Evolutionary conservation across 805 yeast species (phyloP).

Genomic region (Pichia pseudocactophila): DNA sequence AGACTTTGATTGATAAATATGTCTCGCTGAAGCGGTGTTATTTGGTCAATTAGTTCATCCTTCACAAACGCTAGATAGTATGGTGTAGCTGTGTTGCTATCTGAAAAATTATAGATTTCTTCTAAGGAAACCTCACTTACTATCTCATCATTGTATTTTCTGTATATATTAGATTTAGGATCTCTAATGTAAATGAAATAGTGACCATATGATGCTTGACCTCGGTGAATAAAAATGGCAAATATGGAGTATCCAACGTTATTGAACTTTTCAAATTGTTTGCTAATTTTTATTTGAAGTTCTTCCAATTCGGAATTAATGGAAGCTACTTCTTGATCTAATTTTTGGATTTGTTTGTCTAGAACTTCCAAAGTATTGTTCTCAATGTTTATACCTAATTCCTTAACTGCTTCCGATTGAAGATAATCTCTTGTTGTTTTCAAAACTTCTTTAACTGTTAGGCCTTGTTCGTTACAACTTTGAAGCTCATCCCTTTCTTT

Average conservation of each 20-base stretch:
- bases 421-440: slow-evolving; percentile 51
- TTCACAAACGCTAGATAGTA: slow-evolving; percentile 81
- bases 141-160: slow-evolving; percentile 92
- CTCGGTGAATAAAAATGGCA: slow-evolving; percentile 90
- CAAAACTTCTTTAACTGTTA: slow-evolving; percentile 43
- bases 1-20: slow-evolving; percentile 12
- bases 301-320: slow-evolving; percentile 32
- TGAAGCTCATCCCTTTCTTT: slow-evolving; percentile 35
- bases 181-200: slow-evolving; percentile 94
- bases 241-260: slow-evolving; percentile 72
- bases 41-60: slow-evolving; percentile 45
- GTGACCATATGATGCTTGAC: slow-evolving; percentile 94
- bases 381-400: slow-evolving; percentile 30
- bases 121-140: slow-evolving; percentile 68
- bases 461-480: slow-evolving; percentile 39
- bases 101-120: slow-evolving; percentile 59
- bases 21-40: slow-evolving; percentile 59
- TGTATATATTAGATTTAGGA: slow-evolving; percentile 52
- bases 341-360: slow-evolving; percentile 34
- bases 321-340: slow-evolving; percentile 37
- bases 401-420: slow-evolving; percentile 31
- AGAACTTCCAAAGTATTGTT: slow-evolving; percentile 41
- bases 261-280: slow-evolving; percentile 54
- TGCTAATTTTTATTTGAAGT: slow-evolving; percentile 41
- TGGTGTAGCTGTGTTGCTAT: slow-evolving; percentile 84